Evolutionary conservation across 371 early-diverging fungal species (phyloP).

Genomic region (Dinochytrium kinnereticum): DNA sequence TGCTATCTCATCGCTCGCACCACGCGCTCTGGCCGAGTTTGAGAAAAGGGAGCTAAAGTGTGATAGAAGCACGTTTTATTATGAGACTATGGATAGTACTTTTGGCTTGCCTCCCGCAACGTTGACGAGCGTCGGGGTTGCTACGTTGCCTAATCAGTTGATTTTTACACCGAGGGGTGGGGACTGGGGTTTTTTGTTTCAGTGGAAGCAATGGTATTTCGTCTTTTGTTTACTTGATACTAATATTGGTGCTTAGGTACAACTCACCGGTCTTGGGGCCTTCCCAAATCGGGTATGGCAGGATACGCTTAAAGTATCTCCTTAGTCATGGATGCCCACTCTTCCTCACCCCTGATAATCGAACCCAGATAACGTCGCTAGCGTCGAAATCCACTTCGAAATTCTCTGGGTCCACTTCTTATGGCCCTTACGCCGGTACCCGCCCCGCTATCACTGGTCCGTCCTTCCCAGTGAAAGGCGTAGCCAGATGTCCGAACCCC

Average conservation of each 20-base stretch:
- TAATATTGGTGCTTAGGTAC: slow-evolving; percentile 1
- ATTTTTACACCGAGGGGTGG: slow-evolving; percentile 26
- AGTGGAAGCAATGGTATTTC: slow-evolving; percentile 36
- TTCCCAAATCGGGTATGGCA: slow-evolving; percentile 31
- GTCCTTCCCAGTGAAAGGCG: neutral
- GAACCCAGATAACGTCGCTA: neutral
- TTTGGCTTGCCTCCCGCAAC: slow-evolving; percentile 26
- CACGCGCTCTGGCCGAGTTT: slow-evolving; percentile 23
- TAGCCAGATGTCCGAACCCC: neutral
- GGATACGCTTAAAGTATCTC: slow-evolving; percentile 13
- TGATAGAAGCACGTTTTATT: slow-evolving; percentile 16
- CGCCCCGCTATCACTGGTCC: neutral
- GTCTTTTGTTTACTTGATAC: neutral
- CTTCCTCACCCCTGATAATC: neutral
- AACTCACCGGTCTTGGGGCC: slow-evolving; percentile 35
- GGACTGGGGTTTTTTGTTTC: slow-evolving; percentile 32
- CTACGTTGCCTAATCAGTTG: slow-evolving; percentile 37
- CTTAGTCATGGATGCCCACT: slow-evolving; percentile 35
- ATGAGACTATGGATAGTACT: slow-evolving; percentile 32
- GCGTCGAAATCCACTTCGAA: slow-evolving; percentile 9
- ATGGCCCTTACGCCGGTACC: neutral
- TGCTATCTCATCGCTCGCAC: slow-evolving; percentile 2
- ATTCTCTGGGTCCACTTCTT: neutral
- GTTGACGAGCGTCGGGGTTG: slow-evolving; percentile 18
- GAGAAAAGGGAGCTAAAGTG: slow-evolving; percentile 33